A percentile compares a stretch with the other conserved stretches of the same genome.
These are phyloP conservation scores for Teunomyces lycoperdinae DNA, from an alignment of 805 yeast genomes.

Conservation along the genomic window DNA sequence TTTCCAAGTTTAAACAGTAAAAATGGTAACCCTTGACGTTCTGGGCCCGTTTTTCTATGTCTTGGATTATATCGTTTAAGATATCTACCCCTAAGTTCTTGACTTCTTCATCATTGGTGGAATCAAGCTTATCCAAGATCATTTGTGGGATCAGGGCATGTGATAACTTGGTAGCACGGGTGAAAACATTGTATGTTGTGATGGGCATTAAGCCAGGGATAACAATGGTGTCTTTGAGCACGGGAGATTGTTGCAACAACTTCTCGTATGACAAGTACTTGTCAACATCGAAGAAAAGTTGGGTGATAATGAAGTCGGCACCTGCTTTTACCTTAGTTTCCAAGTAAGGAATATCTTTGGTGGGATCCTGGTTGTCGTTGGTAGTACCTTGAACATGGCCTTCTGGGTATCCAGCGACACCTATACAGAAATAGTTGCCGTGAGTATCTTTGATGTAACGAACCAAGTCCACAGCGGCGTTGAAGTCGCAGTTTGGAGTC, in stretches of 20 bases:
- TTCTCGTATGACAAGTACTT: conserved; percentile 68
- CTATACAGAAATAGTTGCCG: conserved; percentile 85
- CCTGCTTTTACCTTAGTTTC: conserved; percentile 89
- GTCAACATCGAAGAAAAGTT: conserved; percentile 83
- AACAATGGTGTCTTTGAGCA: conserved; percentile 50
- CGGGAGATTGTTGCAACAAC: conserved; percentile 40
- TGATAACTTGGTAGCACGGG: conserved; percentile 83
- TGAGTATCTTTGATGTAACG: conserved; percentile 66
- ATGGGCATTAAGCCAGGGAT: conserved; percentile 93
- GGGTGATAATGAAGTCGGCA: conserved; percentile 91
- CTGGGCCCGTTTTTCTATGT: conserved; percentile 50
- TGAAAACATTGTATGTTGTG: conserved; percentile 76
- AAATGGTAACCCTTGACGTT: conserved; percentile 85
- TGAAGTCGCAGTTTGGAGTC: conserved; percentile 55
- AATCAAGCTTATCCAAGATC: conserved; percentile 54
- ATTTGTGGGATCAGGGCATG: conserved; percentile 76
- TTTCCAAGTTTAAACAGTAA: conserved; percentile 88
- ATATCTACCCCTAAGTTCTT: conserved; percentile 80
- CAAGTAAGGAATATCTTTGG: conserved; percentile 72
- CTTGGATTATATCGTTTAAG: conserved; percentile 59
- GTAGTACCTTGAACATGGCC: conserved; percentile 80
- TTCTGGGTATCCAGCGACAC: conserved; percentile 98
- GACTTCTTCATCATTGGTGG: conserved; percentile 69
- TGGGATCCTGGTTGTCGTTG: conserved; percentile 58
- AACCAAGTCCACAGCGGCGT: conserved; percentile 83